Evolutionary conservation across 1,139 yeast species (phyloP).

Genomic region (Hemisphaericaspora xylanilytica): DNA sequence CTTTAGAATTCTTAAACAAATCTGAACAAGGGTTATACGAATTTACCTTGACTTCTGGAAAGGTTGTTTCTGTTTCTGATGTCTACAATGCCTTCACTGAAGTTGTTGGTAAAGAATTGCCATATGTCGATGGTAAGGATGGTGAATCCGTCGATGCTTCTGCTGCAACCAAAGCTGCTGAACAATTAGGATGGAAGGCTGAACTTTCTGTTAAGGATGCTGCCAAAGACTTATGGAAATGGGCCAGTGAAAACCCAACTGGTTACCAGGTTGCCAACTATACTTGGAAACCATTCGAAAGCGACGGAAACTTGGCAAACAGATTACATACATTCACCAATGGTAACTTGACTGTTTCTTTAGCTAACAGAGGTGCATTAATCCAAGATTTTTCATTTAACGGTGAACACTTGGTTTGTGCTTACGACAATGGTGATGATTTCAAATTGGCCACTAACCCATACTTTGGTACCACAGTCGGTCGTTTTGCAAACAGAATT

Average conservation of each 20-base stretch:
- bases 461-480: slow-evolving; percentile 62
- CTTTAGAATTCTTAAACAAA: slow-evolving; percentile 57
- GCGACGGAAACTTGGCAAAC: slow-evolving; percentile 24
- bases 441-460: slow-evolving; percentile 42
- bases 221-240: slow-evolving; percentile 72
- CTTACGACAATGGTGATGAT: slow-evolving; percentile 34
- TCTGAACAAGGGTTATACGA: slow-evolving; percentile 55
- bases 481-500: slow-evolving; percentile 64
- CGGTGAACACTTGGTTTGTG: slow-evolving; percentile 32
- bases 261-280: slow-evolving; percentile 52
- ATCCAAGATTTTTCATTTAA: slow-evolving; percentile 41
- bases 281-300: slow-evolving; percentile 32
- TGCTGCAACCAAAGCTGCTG: slow-evolving; percentile 62
- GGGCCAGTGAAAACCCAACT: slow-evolving; percentile 69
- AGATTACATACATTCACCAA: slow-evolving; percentile 41
- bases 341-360: slow-evolving; percentile 38
- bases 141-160: slow-evolving; percentile 82
- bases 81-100: slow-evolving; percentile 64
- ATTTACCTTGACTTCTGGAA: slow-evolving; percentile 85
- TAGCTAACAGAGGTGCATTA: slow-evolving; percentile 54
- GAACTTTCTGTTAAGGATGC: slow-evolving; percentile 58
- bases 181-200: slow-evolving; percentile 67
- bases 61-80: slow-evolving; percentile 74
- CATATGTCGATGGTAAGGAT: slow-evolving; percentile 66
- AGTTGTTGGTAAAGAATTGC: slow-evolving; percentile 66